phyloP scores from a whole-genome alignment of 768 basidiomycete species.

The Bullera alba region DNA sequence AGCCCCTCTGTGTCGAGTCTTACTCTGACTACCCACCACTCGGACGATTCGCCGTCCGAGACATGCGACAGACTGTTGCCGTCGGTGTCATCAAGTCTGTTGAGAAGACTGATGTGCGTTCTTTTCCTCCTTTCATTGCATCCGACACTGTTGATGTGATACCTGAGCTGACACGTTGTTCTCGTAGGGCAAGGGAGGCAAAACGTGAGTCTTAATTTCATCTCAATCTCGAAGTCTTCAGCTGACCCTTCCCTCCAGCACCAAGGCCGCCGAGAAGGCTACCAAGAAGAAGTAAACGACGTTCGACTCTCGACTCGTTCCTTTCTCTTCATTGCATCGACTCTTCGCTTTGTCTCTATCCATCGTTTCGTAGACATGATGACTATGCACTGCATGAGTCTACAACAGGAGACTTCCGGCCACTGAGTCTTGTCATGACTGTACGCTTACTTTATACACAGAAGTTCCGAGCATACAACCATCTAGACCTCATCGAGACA shows the following conservation, averaged over 20 bases:
- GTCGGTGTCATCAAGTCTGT: conserved; percentile 98
- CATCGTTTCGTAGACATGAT: too few species aligned
- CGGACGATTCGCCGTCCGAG: conserved; percentile 59
- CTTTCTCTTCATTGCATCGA: not conserved
- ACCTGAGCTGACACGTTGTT: too few species aligned
- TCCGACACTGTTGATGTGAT: too few species aligned
- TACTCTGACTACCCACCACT: conserved; percentile 98
- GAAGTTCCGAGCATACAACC: too few species aligned
- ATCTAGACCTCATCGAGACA: too few species aligned
- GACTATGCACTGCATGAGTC: not conserved
- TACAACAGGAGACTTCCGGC: too few species aligned
- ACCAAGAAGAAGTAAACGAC: conserved; percentile 24
- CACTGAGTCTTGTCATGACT: too few species aligned
- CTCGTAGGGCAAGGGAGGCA: conserved; percentile 80
- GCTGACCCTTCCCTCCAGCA: too few species aligned
- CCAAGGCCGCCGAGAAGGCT: conserved; percentile 37
- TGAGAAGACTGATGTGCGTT: conserved; percentile 79
- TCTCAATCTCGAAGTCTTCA: too few species aligned
- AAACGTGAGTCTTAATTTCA: too few species aligned
- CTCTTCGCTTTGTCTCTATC: not conserved
- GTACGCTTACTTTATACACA: too few species aligned
- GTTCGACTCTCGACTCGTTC: not conserved
- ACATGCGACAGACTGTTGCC: conserved; percentile 55
- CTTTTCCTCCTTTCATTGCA: too few species aligned
- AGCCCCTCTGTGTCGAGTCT: conserved; percentile 82